Conservation (phyloP, 176 grass and related monocot genomes). For the Triticum monococcum region DNA sequence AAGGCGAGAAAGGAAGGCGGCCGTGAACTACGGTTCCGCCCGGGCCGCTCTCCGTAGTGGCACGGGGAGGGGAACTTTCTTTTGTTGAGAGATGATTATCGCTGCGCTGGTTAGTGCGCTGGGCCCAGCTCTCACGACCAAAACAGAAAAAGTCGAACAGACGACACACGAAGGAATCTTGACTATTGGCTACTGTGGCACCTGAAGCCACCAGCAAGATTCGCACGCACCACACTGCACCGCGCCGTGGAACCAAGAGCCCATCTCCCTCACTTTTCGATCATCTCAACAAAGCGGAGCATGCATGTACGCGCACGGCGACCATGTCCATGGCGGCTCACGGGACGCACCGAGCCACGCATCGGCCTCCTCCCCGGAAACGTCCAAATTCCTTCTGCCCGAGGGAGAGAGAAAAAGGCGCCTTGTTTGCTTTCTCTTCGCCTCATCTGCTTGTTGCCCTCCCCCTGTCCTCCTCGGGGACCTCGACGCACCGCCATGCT, state of each 20-base stretch:
- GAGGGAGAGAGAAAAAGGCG: background rate
- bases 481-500: background rate
- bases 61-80: too few relatives aligned
- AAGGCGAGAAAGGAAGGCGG: too few relatives aligned
- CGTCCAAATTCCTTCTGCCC: conserved; percentile 37
- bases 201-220: conserved; percentile 23
- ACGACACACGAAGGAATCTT: conserved; percentile 11
- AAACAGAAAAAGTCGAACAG: background rate
- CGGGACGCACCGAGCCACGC: background rate
- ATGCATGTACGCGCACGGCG: background rate
- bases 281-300: conserved; percentile 14
- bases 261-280: conserved; percentile 1
- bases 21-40: too few relatives aligned
- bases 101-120: too few relatives aligned
- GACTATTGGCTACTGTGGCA: background rate
- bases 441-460: conserved; percentile 25
- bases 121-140: background rate
- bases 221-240: background rate
- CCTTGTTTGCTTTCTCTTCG: conserved; percentile 24
- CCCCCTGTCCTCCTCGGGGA: background rate
- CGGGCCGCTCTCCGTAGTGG: too few relatives aligned
- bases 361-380: background rate
- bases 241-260: conserved; percentile 22
- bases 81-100: too few relatives aligned
- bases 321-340: conserved; percentile 8